Conservation (phyloP, 2,329 filamentous ascomycete species). For the Neurospora sp. region DNA sequence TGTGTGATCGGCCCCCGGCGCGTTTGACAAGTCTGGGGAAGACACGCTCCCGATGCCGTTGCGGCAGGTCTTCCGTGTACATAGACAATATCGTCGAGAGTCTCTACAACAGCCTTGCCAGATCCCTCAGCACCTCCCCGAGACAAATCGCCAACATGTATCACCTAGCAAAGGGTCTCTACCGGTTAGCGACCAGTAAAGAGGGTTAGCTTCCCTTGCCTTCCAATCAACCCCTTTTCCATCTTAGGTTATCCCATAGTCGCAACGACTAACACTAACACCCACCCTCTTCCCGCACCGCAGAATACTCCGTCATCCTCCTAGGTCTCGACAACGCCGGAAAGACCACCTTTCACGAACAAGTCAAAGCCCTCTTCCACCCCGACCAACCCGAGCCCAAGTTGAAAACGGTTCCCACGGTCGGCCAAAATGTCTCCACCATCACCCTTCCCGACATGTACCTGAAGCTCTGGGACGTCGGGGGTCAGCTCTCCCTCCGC, state of each 20-base stretch:
- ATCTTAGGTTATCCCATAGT: background rate
- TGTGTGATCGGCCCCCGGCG: background rate
- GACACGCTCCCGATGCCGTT: background rate
- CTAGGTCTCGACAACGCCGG: slow-evolving; percentile 96
- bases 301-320: slow-evolving; percentile 94
- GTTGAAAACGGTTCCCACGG: slow-evolving; percentile 85
- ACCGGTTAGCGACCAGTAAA: slow-evolving; percentile 92
- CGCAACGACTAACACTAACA: background rate
- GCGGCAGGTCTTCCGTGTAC: background rate
- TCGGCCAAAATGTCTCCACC: slow-evolving; percentile 92
- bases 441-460: slow-evolving; percentile 90
- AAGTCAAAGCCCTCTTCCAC: slow-evolving; percentile 83
- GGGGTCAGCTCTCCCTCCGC: slow-evolving; percentile 80
- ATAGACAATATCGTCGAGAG: background rate
- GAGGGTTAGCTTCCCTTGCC: slow-evolving; percentile 51
- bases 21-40: background rate
- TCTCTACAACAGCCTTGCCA: background rate
- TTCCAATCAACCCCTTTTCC: background rate
- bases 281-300: background rate
- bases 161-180: slow-evolving; percentile 83
- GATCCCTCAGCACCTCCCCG: background rate
- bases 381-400: slow-evolving; percentile 51
- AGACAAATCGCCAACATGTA: slow-evolving; percentile 18
- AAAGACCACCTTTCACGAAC: slow-evolving; percentile 95
- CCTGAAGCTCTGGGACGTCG: slow-evolving; percentile 97